Evolutionary conservation across 495 filamentous ascomycete species (phyloP).

Genomic region (Tetracladium setigerum): DNA sequence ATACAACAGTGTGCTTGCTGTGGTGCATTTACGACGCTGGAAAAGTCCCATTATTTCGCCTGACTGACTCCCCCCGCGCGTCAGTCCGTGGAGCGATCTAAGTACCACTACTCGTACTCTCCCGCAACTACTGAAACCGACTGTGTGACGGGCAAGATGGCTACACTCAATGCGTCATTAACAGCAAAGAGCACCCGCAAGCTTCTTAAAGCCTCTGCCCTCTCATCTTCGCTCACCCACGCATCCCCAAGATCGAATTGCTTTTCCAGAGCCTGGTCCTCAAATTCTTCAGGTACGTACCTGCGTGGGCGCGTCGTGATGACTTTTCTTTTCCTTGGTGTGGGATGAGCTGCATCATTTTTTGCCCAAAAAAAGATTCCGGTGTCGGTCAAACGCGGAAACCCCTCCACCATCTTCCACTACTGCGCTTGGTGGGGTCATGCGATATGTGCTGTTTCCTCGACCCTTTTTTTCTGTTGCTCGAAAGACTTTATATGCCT

Average conservation of each 20-base stretch:
- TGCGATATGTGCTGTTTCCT: constrained; percentile 13
- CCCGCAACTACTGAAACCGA: no score
- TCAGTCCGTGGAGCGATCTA: no score
- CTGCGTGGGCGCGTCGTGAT: constrained; percentile 3
- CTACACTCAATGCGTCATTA: constrained; percentile 15
- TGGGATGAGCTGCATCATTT: background rate
- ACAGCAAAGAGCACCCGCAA: constrained; percentile 2
- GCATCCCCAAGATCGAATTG: constrained; percentile 7
- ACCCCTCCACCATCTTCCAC: background rate
- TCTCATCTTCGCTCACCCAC: background rate
- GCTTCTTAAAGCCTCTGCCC: background rate
- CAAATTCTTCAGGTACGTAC: constrained; percentile 17
- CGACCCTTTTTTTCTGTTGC: constrained; percentile 7
- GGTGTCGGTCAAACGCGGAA: constrained; percentile 13
- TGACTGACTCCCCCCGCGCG: no score
- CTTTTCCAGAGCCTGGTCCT: constrained; percentile 11
- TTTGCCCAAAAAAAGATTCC: background rate
- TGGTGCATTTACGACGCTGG: no score
- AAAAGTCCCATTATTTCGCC: no score
- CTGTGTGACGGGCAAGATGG: background rate
- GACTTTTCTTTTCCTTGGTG: background rate
- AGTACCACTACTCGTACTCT: no score
- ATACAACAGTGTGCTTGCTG: no score
- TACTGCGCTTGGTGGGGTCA: constrained; percentile 12
- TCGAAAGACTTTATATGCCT: constrained; percentile 17